phyloP scores from a whole-genome alignment of 140 eudicot genomes.

The Flaveria floridana region DNA sequence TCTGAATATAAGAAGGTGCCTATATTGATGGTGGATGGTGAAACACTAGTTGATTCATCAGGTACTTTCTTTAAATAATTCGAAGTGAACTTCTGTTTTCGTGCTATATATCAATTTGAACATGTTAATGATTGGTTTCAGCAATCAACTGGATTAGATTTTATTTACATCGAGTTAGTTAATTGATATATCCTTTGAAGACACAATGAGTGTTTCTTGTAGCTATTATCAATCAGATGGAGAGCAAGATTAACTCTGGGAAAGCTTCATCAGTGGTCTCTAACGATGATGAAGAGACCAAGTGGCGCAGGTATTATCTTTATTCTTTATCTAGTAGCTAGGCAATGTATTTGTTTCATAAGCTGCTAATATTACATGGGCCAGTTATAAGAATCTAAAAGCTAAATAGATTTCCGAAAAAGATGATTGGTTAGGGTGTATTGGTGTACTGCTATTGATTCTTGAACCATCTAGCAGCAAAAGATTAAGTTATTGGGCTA shows the following conservation, averaged over 20 bases:
- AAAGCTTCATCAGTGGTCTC: slow-evolving; percentile 30
- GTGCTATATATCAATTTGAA: not conserved
- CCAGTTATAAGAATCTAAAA: slow-evolving; percentile 16
- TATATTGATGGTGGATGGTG: slow-evolving; percentile 77
- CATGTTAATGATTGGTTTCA: not conserved
- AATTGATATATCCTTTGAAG: slow-evolving; percentile 28
- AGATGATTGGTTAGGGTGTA: not conserved
- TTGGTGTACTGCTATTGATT: slow-evolving; percentile 39
- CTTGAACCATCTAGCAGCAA: not conserved
- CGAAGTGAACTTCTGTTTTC: not conserved
- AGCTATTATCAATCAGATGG: slow-evolving; percentile 65
- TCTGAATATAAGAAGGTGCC: slow-evolving; percentile 96
- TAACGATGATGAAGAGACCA: slow-evolving; percentile 37
- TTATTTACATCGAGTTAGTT: slow-evolving; percentile 1
- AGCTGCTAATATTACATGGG: slow-evolving; percentile 21
- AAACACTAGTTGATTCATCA: slow-evolving; percentile 75
- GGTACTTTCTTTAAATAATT: slow-evolving; percentile 37
- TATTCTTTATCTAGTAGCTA: not conserved
- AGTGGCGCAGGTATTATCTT: slow-evolving; percentile 41
- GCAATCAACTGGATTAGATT: not conserved
- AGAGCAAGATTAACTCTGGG: slow-evolving; percentile 37
- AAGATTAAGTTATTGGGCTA: not conserved
- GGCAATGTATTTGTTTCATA: not conserved
- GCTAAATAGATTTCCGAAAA: not conserved
- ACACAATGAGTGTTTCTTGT: slow-evolving; percentile 33